phyloP scores from a whole-genome alignment of 345 rosid species.

The Eucalyptus fibrosa region DNA sequence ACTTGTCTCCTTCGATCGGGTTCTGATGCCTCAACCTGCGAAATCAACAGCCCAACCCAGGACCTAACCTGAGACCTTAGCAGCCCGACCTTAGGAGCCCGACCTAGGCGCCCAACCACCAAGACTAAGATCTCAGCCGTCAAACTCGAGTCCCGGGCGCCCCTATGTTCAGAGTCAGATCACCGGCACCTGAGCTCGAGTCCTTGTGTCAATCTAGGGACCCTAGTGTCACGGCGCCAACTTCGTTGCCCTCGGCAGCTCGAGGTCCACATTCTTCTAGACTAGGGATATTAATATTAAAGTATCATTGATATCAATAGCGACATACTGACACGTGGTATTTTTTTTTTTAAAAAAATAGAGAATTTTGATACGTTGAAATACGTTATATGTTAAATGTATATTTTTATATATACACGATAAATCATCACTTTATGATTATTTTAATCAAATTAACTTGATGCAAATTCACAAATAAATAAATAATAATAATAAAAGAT shows the following conservation, averaged over 20 bases:
- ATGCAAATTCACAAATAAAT: too few species aligned
- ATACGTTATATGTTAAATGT: too few species aligned
- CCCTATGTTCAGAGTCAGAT: neutral
- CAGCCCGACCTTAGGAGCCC: neutral
- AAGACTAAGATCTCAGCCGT: neutral
- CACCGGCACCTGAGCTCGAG: neutral
- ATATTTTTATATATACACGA: too few species aligned
- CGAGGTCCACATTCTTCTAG: neutral
- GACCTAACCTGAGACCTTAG: neutral
- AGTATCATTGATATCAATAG: neutral
- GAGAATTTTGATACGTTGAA: too few species aligned
- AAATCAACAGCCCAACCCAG: too few species aligned
- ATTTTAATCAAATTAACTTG: too few species aligned
- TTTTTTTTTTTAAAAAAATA: too few species aligned
- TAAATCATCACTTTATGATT: too few species aligned
- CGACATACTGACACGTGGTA: fast-evolving
- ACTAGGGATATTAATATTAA: neutral
- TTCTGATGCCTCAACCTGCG: neutral
- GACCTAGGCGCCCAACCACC: neutral
- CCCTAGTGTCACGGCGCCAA: neutral
- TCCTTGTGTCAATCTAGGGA: neutral
- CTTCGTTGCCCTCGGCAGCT: neutral
- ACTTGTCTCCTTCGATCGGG: neutral
- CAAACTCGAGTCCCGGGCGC: neutral
- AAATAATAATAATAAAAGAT: too few species aligned